Conservation (phyloP, 305 asterid species). For the Rubia balearica region DNA sequence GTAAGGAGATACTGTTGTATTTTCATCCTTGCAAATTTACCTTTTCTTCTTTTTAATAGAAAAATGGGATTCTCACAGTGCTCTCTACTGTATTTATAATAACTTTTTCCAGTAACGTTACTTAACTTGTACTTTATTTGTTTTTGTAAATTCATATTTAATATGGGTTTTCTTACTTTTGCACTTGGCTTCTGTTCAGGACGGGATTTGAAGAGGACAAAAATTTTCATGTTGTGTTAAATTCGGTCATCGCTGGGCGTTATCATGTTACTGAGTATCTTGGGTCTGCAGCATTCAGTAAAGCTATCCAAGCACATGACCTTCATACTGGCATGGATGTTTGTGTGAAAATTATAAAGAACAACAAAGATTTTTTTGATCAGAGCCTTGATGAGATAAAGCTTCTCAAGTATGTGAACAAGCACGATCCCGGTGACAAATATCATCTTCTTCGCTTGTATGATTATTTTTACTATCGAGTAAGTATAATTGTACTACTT, state of each 20-base stretch:
- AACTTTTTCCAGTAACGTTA: neutral
- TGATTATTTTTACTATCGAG: conserved; percentile 92
- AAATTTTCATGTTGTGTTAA: conserved; percentile 79
- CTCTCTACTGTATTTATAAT: neutral
- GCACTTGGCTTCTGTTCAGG: conserved; percentile 34
- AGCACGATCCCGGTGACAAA: conserved; percentile 97
- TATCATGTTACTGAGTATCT: conserved; percentile 99
- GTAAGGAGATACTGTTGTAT: neutral
- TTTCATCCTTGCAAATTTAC: neutral
- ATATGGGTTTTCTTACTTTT: neutral
- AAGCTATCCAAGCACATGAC: conserved; percentile 99
- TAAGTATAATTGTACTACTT: conserved; percentile 36
- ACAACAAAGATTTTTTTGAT: conserved; percentile 93
- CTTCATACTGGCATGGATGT: conserved; percentile 98
- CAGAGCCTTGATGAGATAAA: conserved; percentile 99
- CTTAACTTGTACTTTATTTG: neutral
- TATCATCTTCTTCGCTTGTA: conserved; percentile 88
- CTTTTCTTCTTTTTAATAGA: too few relatives aligned
- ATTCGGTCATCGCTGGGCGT: conserved; percentile 95
- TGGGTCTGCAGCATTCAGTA: conserved; percentile 99
- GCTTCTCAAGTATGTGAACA: conserved; percentile 94
- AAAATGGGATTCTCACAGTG: neutral
- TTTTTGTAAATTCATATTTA: neutral
- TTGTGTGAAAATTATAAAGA: conserved; percentile 88
- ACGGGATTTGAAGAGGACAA: conserved; percentile 99